Evolutionary conservation across 2,329 filamentous ascomycete species (phyloP).

Genomic region (Metarhizium humberi): DNA sequence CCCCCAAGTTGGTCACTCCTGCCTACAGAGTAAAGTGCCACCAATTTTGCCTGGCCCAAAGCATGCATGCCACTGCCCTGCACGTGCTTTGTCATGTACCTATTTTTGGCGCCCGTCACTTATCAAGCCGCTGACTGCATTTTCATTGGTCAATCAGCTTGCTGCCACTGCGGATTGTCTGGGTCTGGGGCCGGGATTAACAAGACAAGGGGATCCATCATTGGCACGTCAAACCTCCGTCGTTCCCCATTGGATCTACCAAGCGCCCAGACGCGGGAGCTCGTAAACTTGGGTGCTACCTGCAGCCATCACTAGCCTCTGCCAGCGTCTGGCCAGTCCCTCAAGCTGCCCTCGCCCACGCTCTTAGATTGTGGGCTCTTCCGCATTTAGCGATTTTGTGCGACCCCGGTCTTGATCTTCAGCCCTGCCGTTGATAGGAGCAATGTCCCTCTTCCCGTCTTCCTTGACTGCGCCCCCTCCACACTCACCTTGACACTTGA

Average conservation of each 20-base stretch:
- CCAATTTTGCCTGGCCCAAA: not conserved
- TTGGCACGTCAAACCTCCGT: not conserved
- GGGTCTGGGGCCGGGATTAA: not conserved
- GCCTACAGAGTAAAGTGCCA: not conserved
- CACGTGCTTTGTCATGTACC: slow-evolving; percentile 5
- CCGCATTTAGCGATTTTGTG: not conserved
- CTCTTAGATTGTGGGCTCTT: not conserved
- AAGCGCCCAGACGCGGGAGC: slow-evolving; percentile 7
- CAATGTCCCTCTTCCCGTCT: not conserved
- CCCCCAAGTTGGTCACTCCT: not conserved
- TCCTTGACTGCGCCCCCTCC: not conserved
- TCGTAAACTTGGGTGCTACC: not conserved
- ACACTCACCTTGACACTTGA: not conserved
- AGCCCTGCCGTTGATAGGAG: not conserved
- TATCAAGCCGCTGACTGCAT: not conserved
- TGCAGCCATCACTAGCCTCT: too few species aligned
- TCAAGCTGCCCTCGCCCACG: not conserved
- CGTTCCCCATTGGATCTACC: slow-evolving; percentile 4
- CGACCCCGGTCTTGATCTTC: not conserved
- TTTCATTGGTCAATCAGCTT: not conserved
- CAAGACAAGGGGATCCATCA: not conserved
- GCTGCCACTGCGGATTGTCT: not conserved
- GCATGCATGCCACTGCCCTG: not conserved
- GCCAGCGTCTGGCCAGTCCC: not conserved
- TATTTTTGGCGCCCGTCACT: slow-evolving; percentile 4